Conservation (phyloP, 2,329 filamentous ascomycete species). For the Fusarium sulawesiense region DNA sequence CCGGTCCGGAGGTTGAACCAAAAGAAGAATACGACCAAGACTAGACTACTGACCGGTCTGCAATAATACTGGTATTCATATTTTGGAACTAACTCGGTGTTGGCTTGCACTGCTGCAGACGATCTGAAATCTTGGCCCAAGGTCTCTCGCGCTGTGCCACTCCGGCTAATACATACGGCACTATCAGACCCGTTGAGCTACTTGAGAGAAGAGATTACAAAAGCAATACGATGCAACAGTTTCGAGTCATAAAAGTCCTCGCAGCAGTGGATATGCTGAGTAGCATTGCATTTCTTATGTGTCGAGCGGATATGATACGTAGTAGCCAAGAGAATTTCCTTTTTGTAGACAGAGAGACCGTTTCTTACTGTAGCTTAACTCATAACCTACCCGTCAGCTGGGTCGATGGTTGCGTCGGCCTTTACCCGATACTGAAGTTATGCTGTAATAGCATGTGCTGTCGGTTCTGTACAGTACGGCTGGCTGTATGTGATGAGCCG, state of each 20-base stretch:
- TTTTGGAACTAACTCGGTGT: constrained; percentile 3
- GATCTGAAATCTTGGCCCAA: constrained; percentile 8
- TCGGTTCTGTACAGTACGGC: background rate
- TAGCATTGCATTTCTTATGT: background rate
- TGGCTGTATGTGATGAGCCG: background rate
- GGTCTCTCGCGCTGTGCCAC: constrained; percentile 15
- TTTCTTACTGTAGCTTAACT: background rate
- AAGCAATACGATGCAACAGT: constrained; percentile 8
- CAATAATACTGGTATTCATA: background rate
- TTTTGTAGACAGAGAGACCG: background rate
- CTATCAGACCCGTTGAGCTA: background rate
- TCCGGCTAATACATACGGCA: background rate
- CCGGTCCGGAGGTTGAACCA: background rate
- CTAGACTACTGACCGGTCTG: constrained; percentile 3
- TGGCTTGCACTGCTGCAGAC: background rate
- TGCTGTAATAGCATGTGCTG: background rate
- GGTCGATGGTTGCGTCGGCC: constrained; percentile 1
- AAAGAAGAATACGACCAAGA: background rate
- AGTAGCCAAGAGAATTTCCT: constrained; percentile 3
- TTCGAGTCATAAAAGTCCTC: constrained; percentile 11
- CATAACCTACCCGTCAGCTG: constrained; percentile 2
- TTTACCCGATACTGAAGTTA: constrained; percentile 16
- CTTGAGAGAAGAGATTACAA: background rate
- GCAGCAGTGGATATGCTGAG: background rate
- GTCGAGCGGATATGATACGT: background rate